These are phyloP conservation scores for Heliocybe sulcata DNA, from an alignment of 1,284 basidiomycete species.

Conservation along the genomic window DNA sequence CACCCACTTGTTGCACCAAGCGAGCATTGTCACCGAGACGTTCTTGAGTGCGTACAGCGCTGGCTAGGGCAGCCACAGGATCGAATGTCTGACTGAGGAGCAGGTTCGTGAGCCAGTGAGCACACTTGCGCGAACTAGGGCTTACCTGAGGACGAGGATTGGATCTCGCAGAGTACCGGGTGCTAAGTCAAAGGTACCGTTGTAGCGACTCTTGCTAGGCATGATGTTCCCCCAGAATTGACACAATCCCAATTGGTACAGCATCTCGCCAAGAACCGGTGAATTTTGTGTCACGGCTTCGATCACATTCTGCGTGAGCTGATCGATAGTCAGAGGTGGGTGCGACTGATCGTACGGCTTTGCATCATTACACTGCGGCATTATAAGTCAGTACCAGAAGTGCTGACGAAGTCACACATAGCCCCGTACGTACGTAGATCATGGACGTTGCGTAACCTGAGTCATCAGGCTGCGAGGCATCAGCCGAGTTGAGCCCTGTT, in stretches of 20 bases:
- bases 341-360: not conserved
- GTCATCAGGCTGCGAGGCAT: not conserved
- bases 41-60: not conserved
- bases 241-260: not conserved
- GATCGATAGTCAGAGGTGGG: no score
- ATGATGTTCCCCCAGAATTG: not conserved
- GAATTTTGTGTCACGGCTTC: not conserved
- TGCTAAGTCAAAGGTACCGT: not conserved
- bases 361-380: not conserved
- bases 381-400: no score
- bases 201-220: not conserved
- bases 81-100: not conserved
- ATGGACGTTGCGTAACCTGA: not conserved
- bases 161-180: not conserved
- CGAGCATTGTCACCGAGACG: not conserved
- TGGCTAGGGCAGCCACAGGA: not conserved
- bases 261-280: not conserved
- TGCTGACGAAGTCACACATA: not conserved
- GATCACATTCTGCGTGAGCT: not conserved
- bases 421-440: not conserved
- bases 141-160: not conserved
- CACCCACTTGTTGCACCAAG: not conserved
- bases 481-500: not conserved
- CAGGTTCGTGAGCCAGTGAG: not conserved
- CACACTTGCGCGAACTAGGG: no score